A percentile compares a stretch with the other conserved stretches of the same genome.
phyloP scores from a whole-genome alignment of 495 filamentous ascomycete species.

The Hypoxylon lenormandii region DNA sequence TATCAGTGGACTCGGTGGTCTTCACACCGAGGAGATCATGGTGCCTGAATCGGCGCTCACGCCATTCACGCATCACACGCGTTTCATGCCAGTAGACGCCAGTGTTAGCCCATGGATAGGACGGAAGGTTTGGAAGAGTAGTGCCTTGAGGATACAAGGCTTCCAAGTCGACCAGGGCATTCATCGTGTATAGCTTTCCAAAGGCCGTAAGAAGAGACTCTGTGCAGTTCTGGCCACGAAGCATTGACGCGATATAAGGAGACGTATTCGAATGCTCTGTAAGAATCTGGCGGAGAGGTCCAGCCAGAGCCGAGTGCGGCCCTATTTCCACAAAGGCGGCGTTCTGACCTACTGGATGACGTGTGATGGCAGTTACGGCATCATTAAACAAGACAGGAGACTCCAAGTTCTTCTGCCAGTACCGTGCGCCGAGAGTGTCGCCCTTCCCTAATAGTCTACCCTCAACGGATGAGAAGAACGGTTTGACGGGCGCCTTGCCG shows the following conservation, averaged over 20 bases:
- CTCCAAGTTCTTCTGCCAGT: conserved; percentile 48
- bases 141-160: conserved; percentile 31
- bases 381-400: conserved; percentile 50
- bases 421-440: conserved; percentile 28
- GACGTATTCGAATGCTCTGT: conserved; percentile 34
- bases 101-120: conserved; percentile 57
- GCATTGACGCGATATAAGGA: conserved; percentile 49
- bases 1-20: conserved; percentile 47
- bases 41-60: conserved; percentile 50
- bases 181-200: conserved; percentile 50
- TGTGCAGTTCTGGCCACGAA: conserved; percentile 46
- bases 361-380: conserved; percentile 43
- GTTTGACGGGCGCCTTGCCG: conserved; percentile 16
- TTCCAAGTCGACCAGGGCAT: conserved; percentile 53
- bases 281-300: conserved; percentile 62
- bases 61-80: conserved; percentile 55
- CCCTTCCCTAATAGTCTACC: conserved; percentile 21
- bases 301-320: conserved; percentile 66
- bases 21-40: conserved; percentile 62
- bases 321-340: conserved; percentile 65
- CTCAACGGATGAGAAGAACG: conserved; percentile 53
- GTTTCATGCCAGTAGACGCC: conserved; percentile 56
- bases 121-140: conserved; percentile 44
- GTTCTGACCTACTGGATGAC: conserved; percentile 34
- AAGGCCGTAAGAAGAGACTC: conserved; percentile 44